phyloP scores from a whole-genome alignment of 2,329 filamentous ascomycete species.

The Phaeosphaeria sp. region DNA sequence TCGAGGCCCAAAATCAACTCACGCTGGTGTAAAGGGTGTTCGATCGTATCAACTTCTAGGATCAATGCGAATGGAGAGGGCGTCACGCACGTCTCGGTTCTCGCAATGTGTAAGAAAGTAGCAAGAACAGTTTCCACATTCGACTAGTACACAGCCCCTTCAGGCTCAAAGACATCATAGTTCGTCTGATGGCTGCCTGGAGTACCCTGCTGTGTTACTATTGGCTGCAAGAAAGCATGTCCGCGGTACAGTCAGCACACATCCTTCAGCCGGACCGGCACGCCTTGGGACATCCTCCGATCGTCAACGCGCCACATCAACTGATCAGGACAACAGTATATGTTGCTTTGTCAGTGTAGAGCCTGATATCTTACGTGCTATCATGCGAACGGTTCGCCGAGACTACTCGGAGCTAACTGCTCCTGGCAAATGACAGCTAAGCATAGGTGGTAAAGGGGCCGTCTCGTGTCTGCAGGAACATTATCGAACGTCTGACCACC shows the following conservation, averaged over 20 bases:
- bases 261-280: not conserved
- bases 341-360: not conserved
- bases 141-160: not conserved
- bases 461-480: not conserved
- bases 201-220: not conserved
- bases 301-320: not conserved
- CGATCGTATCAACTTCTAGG: not conserved
- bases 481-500: not conserved
- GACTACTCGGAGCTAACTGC: not conserved
- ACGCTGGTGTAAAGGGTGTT: not conserved
- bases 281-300: not conserved
- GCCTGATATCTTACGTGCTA: not conserved
- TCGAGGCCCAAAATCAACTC: not conserved
- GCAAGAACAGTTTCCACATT: not conserved
- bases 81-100: not conserved
- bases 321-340: not conserved
- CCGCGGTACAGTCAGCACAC: not conserved
- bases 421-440: not conserved
- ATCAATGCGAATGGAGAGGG: not conserved
- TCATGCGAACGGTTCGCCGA: not conserved
- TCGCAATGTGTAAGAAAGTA: not conserved
- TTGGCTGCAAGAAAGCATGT: not conserved
- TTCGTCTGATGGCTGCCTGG: not conserved
- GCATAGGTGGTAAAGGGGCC: not conserved
- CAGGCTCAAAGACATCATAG: not conserved